Percentiles rank a stretch among this genome's conserved stretches.
Conservation (phyloP, 2,329 filamentous ascomycete species). For the Aspergillus clavatus region DNA sequence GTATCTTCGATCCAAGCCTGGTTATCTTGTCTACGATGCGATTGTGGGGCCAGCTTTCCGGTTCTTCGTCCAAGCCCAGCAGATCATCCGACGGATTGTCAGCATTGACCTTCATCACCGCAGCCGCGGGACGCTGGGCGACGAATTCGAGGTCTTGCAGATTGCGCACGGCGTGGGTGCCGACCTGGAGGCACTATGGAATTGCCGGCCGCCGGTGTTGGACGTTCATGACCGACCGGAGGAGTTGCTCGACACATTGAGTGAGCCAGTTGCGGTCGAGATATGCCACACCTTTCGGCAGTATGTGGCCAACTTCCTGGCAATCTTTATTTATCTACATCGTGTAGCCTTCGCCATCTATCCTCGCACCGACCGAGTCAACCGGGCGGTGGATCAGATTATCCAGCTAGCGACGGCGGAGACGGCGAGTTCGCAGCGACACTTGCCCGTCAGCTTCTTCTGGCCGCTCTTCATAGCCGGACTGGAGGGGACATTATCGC, state of each 20-base stretch:
- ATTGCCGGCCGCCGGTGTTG: constrained; percentile 28
- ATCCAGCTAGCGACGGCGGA: constrained; percentile 32
- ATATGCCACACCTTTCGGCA: constrained; percentile 31
- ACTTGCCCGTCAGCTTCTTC: constrained; percentile 29
- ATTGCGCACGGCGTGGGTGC: constrained; percentile 34
- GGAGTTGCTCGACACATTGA: constrained; percentile 24
- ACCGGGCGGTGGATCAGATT: constrained; percentile 32
- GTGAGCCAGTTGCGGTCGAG: constrained; percentile 21
- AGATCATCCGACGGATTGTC: constrained; percentile 32
- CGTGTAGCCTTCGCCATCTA: constrained; percentile 36
- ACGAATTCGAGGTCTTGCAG: constrained; percentile 37
- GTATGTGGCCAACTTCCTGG: constrained; percentile 33
- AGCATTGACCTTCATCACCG: constrained; percentile 36
- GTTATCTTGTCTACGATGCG: constrained; percentile 29
- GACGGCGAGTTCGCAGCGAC: constrained; percentile 10
- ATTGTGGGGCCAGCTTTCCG: constrained; percentile 29
- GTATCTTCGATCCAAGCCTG: constrained; percentile 21
- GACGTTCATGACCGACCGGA: constrained; percentile 29
- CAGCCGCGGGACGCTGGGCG: constrained; percentile 33
- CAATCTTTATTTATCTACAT: constrained; percentile 34
- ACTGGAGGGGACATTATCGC: constrained; percentile 27
- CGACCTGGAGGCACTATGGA: constrained; percentile 34
- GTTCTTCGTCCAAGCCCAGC: constrained; percentile 32
- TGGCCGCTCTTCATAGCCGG: constrained; percentile 35
- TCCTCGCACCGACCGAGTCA: constrained; percentile 33